These are phyloP conservation scores for Rhodamnia argentea DNA, from an alignment of 345 rosid species.

Conservation along the genomic window DNA sequence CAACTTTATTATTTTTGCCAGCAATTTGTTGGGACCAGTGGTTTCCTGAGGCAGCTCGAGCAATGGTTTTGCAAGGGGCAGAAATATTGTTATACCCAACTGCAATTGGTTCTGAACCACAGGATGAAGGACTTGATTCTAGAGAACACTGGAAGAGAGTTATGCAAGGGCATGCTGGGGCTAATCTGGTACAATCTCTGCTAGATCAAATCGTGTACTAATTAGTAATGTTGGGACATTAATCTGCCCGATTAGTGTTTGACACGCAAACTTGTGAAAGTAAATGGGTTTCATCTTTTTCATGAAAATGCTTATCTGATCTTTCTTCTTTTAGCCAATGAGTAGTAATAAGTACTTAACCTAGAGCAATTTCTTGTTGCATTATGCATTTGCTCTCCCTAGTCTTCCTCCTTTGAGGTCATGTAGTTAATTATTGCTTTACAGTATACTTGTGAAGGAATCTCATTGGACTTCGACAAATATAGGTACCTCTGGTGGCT, in stretches of 20 bases:
- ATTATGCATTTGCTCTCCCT: not conserved
- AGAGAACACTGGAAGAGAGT: constrained; percentile 88
- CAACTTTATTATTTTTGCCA: constrained; percentile 9
- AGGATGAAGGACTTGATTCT: constrained; percentile 85
- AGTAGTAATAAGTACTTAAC: not conserved
- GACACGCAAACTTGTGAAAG: not conserved
- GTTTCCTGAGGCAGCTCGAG: constrained; percentile 94
- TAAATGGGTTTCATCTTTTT: not conserved
- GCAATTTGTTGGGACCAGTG: constrained; percentile 98
- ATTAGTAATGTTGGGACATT: not conserved
- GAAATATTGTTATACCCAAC: constrained; percentile 88
- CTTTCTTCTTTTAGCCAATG: not conserved
- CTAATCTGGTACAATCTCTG: constrained; percentile 56
- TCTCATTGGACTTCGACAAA: constrained; percentile 1
- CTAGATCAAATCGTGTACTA: not conserved
- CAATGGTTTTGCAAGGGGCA: constrained; percentile 84
- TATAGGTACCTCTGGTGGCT: constrained; percentile 74
- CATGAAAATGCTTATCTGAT: not conserved
- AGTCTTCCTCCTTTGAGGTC: not conserved
- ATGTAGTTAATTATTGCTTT: not conserved
- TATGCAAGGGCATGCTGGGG: constrained; percentile 99
- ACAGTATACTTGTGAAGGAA: not conserved
- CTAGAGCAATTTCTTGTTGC: not conserved
- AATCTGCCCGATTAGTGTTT: not conserved
- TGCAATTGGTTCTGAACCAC: constrained; percentile 96